Base-by-base conservation (phyloP, 2,329 filamentous ascomycete genomes). In the Rasamsonia emersonii region DNA sequence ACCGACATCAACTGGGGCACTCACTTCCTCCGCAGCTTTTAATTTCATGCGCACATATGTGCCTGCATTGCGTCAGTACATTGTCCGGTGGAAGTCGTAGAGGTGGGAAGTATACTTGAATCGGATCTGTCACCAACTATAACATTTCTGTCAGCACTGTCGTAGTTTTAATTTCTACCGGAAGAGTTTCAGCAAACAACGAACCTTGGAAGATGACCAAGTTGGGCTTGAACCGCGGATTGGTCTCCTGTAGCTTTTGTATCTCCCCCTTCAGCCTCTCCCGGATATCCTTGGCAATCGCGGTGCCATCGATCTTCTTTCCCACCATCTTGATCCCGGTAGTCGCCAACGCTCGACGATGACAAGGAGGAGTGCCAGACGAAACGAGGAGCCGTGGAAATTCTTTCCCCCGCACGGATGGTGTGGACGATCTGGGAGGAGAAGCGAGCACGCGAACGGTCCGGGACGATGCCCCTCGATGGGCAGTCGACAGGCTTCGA, bases 21-120 rank as follows among this genome's bases (percentile, higher is more conserved):
- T 47, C 67, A 86, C 83, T 73, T 96, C 91, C 58, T 84, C 71
- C 37, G 91, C 91, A 45, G 91, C 91, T 73, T 95, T 98, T 54
- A 95, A 68, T 70, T 98, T 98, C 91, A 98, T 98, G 65, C 88
- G 88, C 64, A 98, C 89, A 82, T 98, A 98, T 32, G 89, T 96
- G 53, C 80, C 83, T 89, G 51, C 36, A 42, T 36, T 37, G 37
- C 42, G 48, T 58, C 47, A 59, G 43, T 30, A 32, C 26, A 28
- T 18, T 27, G 25, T 16, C 14, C 29, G 37, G 16, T 19, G 41
- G 35, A 39, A 31, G n/a, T n/a, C n/a, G n/a, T 37, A 40, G 43
- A 10, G 37, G 36, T 24, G 46, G 29, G 17, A 33, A 19, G 63
- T 79, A 56, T 72, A 93, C 84, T 82, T 21, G 88, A 95, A 66